Evolutionary conservation across 441 rosid species (phyloP), one percentile per base, ranked within the genome.

Genomic region (Populus hybrid): DNA sequence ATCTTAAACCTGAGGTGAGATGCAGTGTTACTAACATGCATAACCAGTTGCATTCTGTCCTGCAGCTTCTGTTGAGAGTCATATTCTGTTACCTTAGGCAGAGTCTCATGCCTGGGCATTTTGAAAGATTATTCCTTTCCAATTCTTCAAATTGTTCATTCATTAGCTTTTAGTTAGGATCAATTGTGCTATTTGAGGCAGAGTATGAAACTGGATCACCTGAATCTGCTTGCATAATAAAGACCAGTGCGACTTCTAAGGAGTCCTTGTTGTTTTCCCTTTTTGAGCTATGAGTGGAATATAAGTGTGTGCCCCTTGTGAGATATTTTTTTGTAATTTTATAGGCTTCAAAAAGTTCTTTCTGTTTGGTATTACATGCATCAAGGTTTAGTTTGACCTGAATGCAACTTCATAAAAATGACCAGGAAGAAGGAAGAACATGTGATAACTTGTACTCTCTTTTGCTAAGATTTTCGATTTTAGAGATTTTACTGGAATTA

Each of bases 1-100:
- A 96, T 91, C 95, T 96, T 67, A 96, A 96, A 84, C 99, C 99
- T 8, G 99, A 96, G 99, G 99, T 96, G 84, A 81, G 75, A 67
- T 73, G 32, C 12, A 61, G 23, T 78, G n/a, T 61, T n/a, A 1
- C 57, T 68, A 1, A 30, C 23, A 7, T 12, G 70, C 12, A 6
- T 30, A 26, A 20, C 23, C 59, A 66, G 36, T 3, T 75, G 21
- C 10, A 63, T 3, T 73, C 69, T 36, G 6, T 75, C 78, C 66
- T 73, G 35, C 35, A 8, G 42, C 42, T 46, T 71, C 20, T n/a
- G 50, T 46, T 63, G 5, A 23, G 14, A 67, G 57, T 54, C 63
- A 11, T 76, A 26, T 24, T n/a, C 42, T 61, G 26, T 26, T 38
- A 46, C 24, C 26, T 14, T 75, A 46, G 71, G 69, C 26, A n/a